phyloP scores from a whole-genome alignment of 805 yeast species.

The Spencermartinsiella europaea region DNA sequence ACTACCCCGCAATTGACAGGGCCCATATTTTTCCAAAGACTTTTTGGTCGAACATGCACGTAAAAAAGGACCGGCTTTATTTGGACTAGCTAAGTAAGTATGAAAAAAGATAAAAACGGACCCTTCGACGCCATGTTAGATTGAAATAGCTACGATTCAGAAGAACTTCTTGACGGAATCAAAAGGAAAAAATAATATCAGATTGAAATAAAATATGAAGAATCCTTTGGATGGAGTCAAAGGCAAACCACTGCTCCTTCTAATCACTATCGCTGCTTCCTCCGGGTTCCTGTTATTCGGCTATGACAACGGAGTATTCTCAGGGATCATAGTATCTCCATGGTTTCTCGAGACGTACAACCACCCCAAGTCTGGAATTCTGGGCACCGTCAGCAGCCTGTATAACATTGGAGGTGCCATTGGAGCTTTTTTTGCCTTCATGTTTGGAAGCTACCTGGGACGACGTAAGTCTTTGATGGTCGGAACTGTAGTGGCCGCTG shows the following conservation, averaged over 20 bases:
- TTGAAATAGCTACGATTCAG: too few species aligned
- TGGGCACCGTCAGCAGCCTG: conserved; percentile 4
- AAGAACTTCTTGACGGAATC: too few species aligned
- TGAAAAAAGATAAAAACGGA: too few species aligned
- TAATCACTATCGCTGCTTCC: conserved; percentile 2
- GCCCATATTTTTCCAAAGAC: too few species aligned
- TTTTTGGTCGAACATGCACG: too few species aligned
- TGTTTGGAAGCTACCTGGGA: conserved; percentile 41
- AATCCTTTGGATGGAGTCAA: conserved; percentile 1
- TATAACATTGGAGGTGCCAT: conserved; percentile 6
- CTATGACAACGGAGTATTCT: conserved; percentile 7
- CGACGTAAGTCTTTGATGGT: conserved; percentile 42
- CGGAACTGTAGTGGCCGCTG: conserved; percentile 45
- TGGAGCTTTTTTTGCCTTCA: conserved; percentile 3
- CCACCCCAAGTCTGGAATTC: conserved; percentile 2
- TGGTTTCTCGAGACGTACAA: conserved; percentile 6
- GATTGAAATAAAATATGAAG: too few species aligned
- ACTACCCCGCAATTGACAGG: too few species aligned
- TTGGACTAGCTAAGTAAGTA: too few species aligned
- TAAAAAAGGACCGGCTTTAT: too few species aligned
- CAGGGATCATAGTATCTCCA: conserved; percentile 6
- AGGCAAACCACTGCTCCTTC: conserved; percentile 1
- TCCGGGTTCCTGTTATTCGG: conserved; percentile 21
- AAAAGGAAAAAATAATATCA: too few species aligned
- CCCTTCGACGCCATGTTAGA: too few species aligned